These are phyloP conservation scores for Clavariopsis aquatica DNA, from an alignment of 495 filamentous ascomycete species.

Conservation along the genomic window DNA sequence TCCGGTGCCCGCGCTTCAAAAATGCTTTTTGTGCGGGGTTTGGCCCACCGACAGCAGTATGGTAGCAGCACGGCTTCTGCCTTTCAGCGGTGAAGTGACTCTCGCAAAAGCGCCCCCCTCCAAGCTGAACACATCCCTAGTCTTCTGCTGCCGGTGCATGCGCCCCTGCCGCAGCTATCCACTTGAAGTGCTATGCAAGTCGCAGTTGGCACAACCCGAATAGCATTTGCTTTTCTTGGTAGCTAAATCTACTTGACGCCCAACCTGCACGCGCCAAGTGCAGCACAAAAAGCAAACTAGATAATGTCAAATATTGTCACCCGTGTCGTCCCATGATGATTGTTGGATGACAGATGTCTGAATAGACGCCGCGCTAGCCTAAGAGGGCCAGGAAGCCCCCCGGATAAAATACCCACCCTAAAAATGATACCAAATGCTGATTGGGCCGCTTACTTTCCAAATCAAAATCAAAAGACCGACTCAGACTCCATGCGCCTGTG, in stretches of 20 bases:
- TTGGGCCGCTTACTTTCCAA: conserved; percentile 14
- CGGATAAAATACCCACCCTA: background rate
- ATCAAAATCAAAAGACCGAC: conserved; percentile 5
- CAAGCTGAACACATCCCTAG: too few species aligned
- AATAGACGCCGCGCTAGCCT: conserved; percentile 24
- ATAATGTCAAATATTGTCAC: background rate
- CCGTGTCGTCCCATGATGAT: background rate
- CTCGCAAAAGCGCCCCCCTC: background rate
- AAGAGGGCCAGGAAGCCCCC: background rate
- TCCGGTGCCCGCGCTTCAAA: background rate
- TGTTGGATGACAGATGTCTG: conserved; percentile 18
- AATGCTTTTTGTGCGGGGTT: background rate
- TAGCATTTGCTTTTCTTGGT: conserved; percentile 10
- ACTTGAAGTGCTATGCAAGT: conserved; percentile 10
- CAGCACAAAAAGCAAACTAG: conserved; percentile 16
- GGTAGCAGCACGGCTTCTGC: background rate
- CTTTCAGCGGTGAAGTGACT: background rate
- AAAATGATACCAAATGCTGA: conserved; percentile 17
- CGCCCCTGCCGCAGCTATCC: background rate
- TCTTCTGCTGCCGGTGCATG: too few species aligned
- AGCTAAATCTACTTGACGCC: conserved; percentile 24
- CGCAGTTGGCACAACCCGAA: background rate
- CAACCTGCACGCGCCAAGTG: conserved; percentile 24
- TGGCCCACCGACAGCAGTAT: background rate
- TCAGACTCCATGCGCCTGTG: conserved; percentile 3